Percentiles rank a stretch among this genome's conserved stretches.
Evolutionary conservation across 108 stramenopile genomes (phyloP).

Genomic region (Nitzschia palea): DNA sequence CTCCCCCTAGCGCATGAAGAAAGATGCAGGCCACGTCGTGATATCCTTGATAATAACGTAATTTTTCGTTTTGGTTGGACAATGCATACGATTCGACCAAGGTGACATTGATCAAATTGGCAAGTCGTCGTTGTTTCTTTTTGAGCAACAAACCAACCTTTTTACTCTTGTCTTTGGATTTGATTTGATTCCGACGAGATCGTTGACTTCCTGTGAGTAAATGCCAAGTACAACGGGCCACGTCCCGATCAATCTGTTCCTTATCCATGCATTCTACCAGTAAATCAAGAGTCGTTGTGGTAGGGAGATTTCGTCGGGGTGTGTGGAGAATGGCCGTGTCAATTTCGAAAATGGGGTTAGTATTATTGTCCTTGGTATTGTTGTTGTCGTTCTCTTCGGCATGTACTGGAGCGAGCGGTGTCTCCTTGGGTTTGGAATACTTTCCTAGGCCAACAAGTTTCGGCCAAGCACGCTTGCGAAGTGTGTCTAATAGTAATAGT

Average conservation of each 20-base stretch:
- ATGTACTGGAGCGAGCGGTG: not conserved
- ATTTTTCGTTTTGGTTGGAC: slow-evolving; percentile 18
- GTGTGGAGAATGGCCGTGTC: slow-evolving; percentile 15
- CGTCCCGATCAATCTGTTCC: slow-evolving; percentile 76
- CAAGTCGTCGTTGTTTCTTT: slow-evolving; percentile 71
- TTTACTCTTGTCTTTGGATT: slow-evolving; percentile 56
- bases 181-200: slow-evolving; percentile 40
- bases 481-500: slow-evolving; percentile 61
- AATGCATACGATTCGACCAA: slow-evolving; percentile 51
- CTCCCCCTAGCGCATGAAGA: slow-evolving; percentile 67
- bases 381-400: slow-evolving; percentile 1
- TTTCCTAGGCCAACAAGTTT: slow-evolving; percentile 69
- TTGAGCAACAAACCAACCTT: slow-evolving; percentile 46
- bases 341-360: slow-evolving; percentile 30
- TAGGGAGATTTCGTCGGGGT: not conserved
- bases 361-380: too few species aligned
- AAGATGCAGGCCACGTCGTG: slow-evolving; percentile 86
- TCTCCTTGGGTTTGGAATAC: not conserved
- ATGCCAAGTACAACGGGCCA: slow-evolving; percentile 84
- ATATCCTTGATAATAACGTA: slow-evolving; percentile 88
- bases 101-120: slow-evolving; percentile 74
- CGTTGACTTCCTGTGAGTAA: slow-evolving; percentile 72
- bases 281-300: not conserved
- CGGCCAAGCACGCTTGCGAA: slow-evolving; percentile 85
- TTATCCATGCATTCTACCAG: slow-evolving; percentile 56